phyloP scores from a whole-genome alignment of 495 filamentous ascomycete species.

The Trichoderma erinaceum region DNA sequence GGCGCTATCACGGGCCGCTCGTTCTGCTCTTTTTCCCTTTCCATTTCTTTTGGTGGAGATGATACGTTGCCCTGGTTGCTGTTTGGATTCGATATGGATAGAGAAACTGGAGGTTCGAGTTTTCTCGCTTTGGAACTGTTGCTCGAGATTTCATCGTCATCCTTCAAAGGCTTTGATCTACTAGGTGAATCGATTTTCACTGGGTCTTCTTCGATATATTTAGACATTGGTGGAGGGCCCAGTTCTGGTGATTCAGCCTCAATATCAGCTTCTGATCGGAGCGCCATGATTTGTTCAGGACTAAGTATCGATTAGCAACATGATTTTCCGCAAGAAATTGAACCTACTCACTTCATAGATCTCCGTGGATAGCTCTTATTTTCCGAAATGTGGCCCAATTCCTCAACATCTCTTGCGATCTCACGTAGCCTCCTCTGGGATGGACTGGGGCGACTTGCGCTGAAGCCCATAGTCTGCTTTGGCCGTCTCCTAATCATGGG shows the following conservation, averaged over 20 bases:
- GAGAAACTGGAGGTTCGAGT: background rate
- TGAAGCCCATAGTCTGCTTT: constrained; percentile 24
- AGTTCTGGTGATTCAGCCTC: constrained; percentile 57
- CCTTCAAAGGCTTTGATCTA: constrained; percentile 19
- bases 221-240: constrained; percentile 58
- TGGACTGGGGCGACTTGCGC: constrained; percentile 29
- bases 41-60: background rate
- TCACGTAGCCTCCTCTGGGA: constrained; percentile 42
- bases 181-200: constrained; percentile 47
- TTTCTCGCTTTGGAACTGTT: background rate
- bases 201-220: constrained; percentile 56
- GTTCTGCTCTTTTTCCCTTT: constrained; percentile 7
- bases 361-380: constrained; percentile 67
- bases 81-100: background rate
- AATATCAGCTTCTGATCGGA: constrained; percentile 45
- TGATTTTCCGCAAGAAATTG: constrained; percentile 25
- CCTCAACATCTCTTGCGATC: constrained; percentile 47
- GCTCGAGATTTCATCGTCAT: constrained; percentile 16
- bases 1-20: constrained; percentile 20
- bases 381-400: constrained; percentile 65
- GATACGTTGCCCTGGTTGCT: background rate
- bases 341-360: constrained; percentile 57
- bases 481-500: constrained; percentile 28
- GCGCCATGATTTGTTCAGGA: constrained; percentile 39
- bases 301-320: constrained; percentile 29